These are phyloP conservation scores for Porpolomopsis calyptriformis DNA, from an alignment of 768 basidiomycete species.

Conservation along the genomic window DNA sequence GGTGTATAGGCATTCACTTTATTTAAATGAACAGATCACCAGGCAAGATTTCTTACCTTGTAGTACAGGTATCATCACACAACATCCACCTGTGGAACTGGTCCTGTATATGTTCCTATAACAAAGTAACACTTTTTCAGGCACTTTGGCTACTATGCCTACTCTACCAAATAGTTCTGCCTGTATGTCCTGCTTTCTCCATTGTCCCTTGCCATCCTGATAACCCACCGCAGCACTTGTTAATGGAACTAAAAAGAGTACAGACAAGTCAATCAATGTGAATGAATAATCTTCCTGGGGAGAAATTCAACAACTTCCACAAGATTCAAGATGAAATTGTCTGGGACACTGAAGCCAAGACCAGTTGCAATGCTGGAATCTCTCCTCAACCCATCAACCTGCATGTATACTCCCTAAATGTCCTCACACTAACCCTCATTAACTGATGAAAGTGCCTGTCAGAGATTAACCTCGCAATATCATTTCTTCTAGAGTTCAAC, in stretches of 20 bases:
- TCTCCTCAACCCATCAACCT: conserved; percentile 96
- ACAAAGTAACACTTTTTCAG: conserved; percentile 25
- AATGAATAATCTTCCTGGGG: conserved; percentile 94
- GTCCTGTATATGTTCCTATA: background rate
- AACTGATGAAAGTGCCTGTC: conserved; percentile 94
- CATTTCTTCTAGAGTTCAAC: conserved; percentile 74
- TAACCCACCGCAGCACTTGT: conserved; percentile 27
- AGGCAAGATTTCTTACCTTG: conserved; percentile 98
- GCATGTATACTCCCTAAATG: conserved; percentile 94
- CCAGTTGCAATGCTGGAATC: conserved; percentile 96
- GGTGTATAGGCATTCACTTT: conserved; percentile 4
- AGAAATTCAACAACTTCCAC: conserved; percentile 97
- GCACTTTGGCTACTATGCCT: conserved; percentile 59
- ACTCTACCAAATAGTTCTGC: conserved; percentile 28
- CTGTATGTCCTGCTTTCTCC: conserved; percentile 24
- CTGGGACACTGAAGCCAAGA: conserved; percentile 95
- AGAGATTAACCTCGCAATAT: conserved; percentile 96
- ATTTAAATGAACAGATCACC: conserved; percentile 56
- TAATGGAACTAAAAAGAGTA: conserved; percentile 38
- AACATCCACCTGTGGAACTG: conserved; percentile 75
- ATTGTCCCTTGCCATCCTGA: conserved; percentile 3
- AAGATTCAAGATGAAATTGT: conserved; percentile 96
- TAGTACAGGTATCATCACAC: conserved; percentile 97
- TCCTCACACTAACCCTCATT: conserved; percentile 93
- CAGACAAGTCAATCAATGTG: conserved; percentile 71